Evolutionary conservation across 2,329 filamentous ascomycete species (phyloP).

Genomic region (Diaporthe batatas): DNA sequence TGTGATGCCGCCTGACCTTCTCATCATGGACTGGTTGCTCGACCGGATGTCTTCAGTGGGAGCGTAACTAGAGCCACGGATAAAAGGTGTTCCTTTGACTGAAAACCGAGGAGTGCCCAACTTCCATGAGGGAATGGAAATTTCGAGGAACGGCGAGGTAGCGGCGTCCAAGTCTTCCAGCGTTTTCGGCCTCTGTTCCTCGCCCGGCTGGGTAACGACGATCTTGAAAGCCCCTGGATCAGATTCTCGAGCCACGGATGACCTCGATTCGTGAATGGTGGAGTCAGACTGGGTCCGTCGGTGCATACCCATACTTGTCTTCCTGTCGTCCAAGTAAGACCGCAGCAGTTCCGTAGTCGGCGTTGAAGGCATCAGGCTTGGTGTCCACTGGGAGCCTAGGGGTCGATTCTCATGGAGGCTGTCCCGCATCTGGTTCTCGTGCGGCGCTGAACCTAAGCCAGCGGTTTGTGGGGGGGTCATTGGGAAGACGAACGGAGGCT

Average conservation of each 20-base stretch:
- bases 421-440: slow-evolving; percentile 49
- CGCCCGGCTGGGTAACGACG: slow-evolving; percentile 79
- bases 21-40: slow-evolving; percentile 67
- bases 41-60: slow-evolving; percentile 80
- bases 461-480: slow-evolving; percentile 72
- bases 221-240: slow-evolving; percentile 82
- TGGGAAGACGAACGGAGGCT: slow-evolving; percentile 72
- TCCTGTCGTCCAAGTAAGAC: slow-evolving; percentile 51
- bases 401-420: slow-evolving; percentile 47
- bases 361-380: slow-evolving; percentile 56
- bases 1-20: slow-evolving; percentile 54
- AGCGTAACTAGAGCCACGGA: slow-evolving; percentile 85
- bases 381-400: slow-evolving; percentile 58
- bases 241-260: slow-evolving; percentile 61
- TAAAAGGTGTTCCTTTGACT: slow-evolving; percentile 77
- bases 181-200: slow-evolving; percentile 71
- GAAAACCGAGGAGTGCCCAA: slow-evolving; percentile 88
- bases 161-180: slow-evolving; percentile 66
- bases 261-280: slow-evolving; percentile 74
- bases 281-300: slow-evolving; percentile 82
- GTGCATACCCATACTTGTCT: slow-evolving; percentile 56
- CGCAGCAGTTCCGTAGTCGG: slow-evolving; percentile 51
- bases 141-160: slow-evolving; percentile 71
- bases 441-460: slow-evolving; percentile 62
- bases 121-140: slow-evolving; percentile 86